Conservation (phyloP, 805 yeast genomes). For the Metschnikowia hibisci region DNA sequence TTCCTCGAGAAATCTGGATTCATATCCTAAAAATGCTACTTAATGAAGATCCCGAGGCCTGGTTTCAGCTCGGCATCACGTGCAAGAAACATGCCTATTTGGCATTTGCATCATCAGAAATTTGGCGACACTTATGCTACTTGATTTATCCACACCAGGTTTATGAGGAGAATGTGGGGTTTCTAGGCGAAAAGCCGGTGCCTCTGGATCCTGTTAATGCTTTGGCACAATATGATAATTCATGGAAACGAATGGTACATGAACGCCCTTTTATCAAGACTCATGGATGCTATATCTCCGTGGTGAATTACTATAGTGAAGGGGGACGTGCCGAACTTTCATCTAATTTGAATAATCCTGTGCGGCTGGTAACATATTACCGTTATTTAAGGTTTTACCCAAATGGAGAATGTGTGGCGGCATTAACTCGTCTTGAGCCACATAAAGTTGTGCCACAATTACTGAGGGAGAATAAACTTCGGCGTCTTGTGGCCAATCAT, state of each 20-base stretch:
- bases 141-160: constrained; percentile 51
- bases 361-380: constrained; percentile 82
- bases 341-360: constrained; percentile 67
- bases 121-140: constrained; percentile 50
- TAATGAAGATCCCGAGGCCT: constrained; percentile 51
- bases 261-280: constrained; percentile 76
- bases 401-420: constrained; percentile 69
- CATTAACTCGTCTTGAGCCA: constrained; percentile 74
- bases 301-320: constrained; percentile 77
- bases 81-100: constrained; percentile 55
- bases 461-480: constrained; percentile 24
- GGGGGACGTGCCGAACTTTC: constrained; percentile 72
- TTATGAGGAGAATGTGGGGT: constrained; percentile 48
- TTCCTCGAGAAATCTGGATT: constrained; percentile 57
- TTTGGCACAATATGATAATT: constrained; percentile 27
- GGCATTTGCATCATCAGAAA: constrained; percentile 48
- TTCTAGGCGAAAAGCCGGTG: constrained; percentile 29
- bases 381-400: constrained; percentile 78
- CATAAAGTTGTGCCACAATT: constrained; percentile 56
- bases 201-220: constrained; percentile 30
- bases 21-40: constrained; percentile 48
- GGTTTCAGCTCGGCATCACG: constrained; percentile 58
- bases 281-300: constrained; percentile 81
- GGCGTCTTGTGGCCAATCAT: constrained; percentile 16
- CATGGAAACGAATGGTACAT: constrained; percentile 49